Evolutionary conservation across 306 rosid species (phyloP), one percentile per base, ranked within the genome.

Genomic region (Spatholobus suberectus): DNA sequence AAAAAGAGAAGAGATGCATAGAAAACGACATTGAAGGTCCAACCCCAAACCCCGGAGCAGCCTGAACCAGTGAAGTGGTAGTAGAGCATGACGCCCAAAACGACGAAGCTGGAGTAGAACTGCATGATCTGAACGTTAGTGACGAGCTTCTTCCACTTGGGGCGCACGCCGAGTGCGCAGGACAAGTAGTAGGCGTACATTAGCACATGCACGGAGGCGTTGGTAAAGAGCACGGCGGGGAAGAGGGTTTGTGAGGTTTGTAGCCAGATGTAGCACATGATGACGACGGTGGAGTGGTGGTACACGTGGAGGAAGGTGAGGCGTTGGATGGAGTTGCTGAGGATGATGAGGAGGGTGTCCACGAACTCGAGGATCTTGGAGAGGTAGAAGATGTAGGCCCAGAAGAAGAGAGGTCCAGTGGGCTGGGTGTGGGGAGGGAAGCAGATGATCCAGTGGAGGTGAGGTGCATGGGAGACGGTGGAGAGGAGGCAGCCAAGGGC

Each of bases 341-440:
- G 84, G 74, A 94, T 87, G 88, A 94, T 94, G 74, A 91, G 83
- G 32, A 90, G 82, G 1, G 99, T 95, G 81, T 93, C 99, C 0
- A 90, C 10, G 81, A 95, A 88, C 77, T 95, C 98, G 4, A 90
- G 90, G 52, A 90, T 66, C 73, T 95, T 95, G 57, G 98, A 95
- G 88, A 95, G 90, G 97, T 95, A 93, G 86, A 92, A 93, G 70
- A 93, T 18, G 89, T 95, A 88, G 40, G 93, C 99, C 99, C 99
- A 95, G 87, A 95, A 95, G 86, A 95, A 95, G 75, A 91, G 88
- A 4, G 98, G 98, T 6, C 98, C 98, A 2, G 52, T 65, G 37
- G 93, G 91, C 6, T 71, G 32, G 73, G 92, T 90, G 2, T 76
- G 37, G 6, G 86, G 89, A 0, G 97, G 95, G 89, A 91, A 80